Evolutionary conservation across 495 filamentous ascomycete species (phyloP), one percentile per base, ranked within the genome.

Genomic region (Thozetella sp.): DNA sequence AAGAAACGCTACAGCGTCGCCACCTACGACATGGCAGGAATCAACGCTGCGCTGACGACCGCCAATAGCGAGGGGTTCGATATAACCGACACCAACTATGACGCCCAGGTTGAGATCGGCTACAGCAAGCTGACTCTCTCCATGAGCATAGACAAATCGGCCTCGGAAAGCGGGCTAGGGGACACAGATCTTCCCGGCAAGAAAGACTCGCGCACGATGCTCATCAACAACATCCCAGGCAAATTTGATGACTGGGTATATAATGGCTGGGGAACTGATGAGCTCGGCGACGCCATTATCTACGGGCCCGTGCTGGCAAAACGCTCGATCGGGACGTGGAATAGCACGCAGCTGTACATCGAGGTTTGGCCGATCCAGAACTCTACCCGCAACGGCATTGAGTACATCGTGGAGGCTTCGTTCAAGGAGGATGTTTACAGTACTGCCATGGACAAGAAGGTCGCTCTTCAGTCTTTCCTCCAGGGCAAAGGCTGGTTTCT

Each of bases 61-160:
- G 71, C 71, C 30, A 63, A 61, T 51, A 23, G 22, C 15, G 57
- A 70, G 1, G 71, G 69, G 12, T 72, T 66, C 56, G 63, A 70
- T 30, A 51, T 54, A 26, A 59, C 53, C 51, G 54, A 66, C 20
- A 57, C 61, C 43, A 61, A 60, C 24, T 74, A 68, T 55, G 63
- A 70, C 12, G 65, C 69, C 17, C 69, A 74, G 60, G 56, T 72
- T 26, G 71, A 74, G 25, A 70, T 65, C 67, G 63, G 65, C 23
- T 72, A 66, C 55, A 10, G 19, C 22, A 60, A 65, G 52, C 58
- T 67, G 61, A 74, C 71, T 0, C 63, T 74, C 9, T 70, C 66
- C 26, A 72, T 74, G 53, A 61, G 60, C 25, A 58, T 65, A 12
- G 62, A 60, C 17, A 55, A 65, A 50, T 56, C 48, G 3, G 56